Evolutionary conservation across 768 basidiomycete genomes (phyloP).

Genomic region (Asterophora parasitica): DNA sequence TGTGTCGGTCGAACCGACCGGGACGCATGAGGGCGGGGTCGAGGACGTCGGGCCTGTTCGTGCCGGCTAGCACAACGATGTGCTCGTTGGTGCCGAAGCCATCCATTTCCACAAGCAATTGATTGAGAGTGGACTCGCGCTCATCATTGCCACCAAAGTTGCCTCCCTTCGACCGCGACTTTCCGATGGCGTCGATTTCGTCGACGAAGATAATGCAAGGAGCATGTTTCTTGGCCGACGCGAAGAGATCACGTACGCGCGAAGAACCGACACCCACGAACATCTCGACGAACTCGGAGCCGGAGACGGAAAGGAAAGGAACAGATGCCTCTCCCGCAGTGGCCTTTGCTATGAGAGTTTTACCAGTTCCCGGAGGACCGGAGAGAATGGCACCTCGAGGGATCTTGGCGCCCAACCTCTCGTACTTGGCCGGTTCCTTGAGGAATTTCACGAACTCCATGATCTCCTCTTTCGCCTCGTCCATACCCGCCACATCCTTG

Average conservation of each 20-base stretch:
- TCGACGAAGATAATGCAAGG: constrained; percentile 99
- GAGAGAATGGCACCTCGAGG: constrained; percentile 93
- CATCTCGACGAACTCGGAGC: constrained; percentile 99
- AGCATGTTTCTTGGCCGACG: constrained; percentile 95
- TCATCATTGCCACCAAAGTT: constrained; percentile 86
- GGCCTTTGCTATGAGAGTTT: constrained; percentile 96
- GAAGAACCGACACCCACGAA: constrained; percentile 99
- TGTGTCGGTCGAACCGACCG: constrained; percentile 96
- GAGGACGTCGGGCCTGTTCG: constrained; percentile 94
- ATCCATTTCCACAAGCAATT: constrained; percentile 98
- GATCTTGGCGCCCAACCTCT: constrained; percentile 96
- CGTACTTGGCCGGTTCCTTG: constrained; percentile 92
- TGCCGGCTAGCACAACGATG: constrained; percentile 93
- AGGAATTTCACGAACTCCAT: constrained; percentile 99
- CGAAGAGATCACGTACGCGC: constrained; percentile 94
- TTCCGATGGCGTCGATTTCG: constrained; percentile 99
- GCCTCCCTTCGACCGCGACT: constrained; percentile 82
- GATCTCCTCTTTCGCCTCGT: constrained; percentile 99
- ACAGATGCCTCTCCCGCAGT: constrained; percentile 98
- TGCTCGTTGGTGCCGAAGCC: constrained; percentile 98
- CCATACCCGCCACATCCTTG: constrained; percentile 98
- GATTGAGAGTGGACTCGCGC: constrained; percentile 95
- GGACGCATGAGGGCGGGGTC: constrained; percentile 95
- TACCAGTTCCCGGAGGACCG: constrained; percentile 96
- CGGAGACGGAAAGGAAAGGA: constrained; percentile 97